Evolutionary conservation across 176 grass and related monocot genomes (phyloP).

Genomic region (Musa schizocarpa): DNA sequence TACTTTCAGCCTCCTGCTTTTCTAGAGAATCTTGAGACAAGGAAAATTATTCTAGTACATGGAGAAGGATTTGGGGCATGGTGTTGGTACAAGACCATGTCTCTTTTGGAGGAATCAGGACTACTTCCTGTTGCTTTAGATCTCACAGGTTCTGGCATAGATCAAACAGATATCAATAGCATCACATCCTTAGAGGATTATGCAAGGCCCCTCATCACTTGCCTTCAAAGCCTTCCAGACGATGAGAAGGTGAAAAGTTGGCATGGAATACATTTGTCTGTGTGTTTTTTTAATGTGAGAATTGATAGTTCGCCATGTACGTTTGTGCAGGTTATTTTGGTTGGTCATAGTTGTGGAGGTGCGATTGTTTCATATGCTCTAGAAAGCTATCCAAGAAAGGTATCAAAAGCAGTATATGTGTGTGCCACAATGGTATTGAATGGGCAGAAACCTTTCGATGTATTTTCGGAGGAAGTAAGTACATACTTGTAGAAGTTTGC

Average conservation of each 20-base stretch:
- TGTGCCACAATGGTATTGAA: conserved; percentile 88
- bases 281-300: not conserved
- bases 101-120: conserved; percentile 85
- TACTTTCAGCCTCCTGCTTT: conserved; percentile 45
- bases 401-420: conserved; percentile 85
- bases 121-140: conserved; percentile 68
- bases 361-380: conserved; percentile 71
- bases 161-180: conserved; percentile 65
- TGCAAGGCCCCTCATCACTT: conserved; percentile 71
- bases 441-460: conserved; percentile 82
- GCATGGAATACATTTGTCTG: not conserved
- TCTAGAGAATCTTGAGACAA: conserved; percentile 79
- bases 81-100: conserved; percentile 99
- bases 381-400: conserved; percentile 56
- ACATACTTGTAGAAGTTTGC: no score
- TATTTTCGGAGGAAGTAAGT: conserved; percentile 72
- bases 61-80: conserved; percentile 98
- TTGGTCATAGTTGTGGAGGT: conserved; percentile 92
- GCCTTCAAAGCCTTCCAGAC: conserved; percentile 43
- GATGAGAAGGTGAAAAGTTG: conserved; percentile 31
- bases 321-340: conserved; percentile 65
- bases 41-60: conserved; percentile 86
- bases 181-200: conserved; percentile 80
- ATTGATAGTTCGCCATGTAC: no score
- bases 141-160: conserved; percentile 79